These are phyloP conservation scores for Stachybotrys chartarum DNA, from an alignment of 2,329 filamentous ascomycete species.

Conservation along the genomic window DNA sequence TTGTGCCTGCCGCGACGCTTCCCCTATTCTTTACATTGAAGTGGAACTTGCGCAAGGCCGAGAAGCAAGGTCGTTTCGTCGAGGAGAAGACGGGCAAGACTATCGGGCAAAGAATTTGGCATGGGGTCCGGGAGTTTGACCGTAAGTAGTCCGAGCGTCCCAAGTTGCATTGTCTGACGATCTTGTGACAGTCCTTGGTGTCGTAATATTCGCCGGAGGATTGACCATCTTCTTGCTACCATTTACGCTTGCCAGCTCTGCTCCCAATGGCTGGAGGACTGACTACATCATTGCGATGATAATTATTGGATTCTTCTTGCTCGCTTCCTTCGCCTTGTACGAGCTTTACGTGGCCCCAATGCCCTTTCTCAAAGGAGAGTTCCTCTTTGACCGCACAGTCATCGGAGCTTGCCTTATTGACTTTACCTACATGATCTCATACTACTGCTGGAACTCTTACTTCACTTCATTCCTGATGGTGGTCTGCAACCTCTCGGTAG, in stretches of 20 bases:
- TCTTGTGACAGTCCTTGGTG: constrained; percentile 23
- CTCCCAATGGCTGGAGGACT: constrained; percentile 37
- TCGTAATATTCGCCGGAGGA: constrained; percentile 42
- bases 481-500: constrained; percentile 37
- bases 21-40: constrained; percentile 51
- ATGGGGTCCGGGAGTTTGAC: constrained; percentile 14
- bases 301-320: constrained; percentile 46
- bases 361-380: constrained; percentile 44
- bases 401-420: constrained; percentile 37
- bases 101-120: constrained; percentile 31
- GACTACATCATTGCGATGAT: constrained; percentile 47
- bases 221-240: constrained; percentile 53
- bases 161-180: neutral
- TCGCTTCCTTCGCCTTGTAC: constrained; percentile 45
- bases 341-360: constrained; percentile 46
- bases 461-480: constrained; percentile 45
- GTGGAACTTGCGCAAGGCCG: constrained; percentile 49
- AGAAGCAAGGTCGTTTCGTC: constrained; percentile 36
- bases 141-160: constrained; percentile 4
- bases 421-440: constrained; percentile 31
- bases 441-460: constrained; percentile 40
- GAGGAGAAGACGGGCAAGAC: constrained; percentile 33
- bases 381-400: constrained; percentile 42
- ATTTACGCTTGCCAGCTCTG: constrained; percentile 41
- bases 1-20: constrained; percentile 51